Base-by-base conservation (phyloP, 768 basidiomycete species). In the Cystobasidium onofrii region DNA sequence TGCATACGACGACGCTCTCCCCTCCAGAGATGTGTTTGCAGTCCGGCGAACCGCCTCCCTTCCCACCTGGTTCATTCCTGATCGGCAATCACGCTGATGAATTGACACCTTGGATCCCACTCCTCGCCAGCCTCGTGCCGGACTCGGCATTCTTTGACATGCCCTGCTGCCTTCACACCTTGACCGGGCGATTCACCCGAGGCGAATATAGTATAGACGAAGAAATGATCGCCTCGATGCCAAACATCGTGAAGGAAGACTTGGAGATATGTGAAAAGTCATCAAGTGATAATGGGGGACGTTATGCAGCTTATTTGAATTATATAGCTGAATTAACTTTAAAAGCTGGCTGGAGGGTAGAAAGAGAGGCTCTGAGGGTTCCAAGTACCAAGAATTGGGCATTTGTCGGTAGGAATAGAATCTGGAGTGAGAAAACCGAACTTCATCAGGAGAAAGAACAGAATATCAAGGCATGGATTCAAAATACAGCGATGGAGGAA, bases 21-120 rank as follows among this genome's bases (percentile, higher is more conserved):
- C 73, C 75, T 39, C 62, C 60, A 4, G 70, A 63, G 27, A n/a
- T 69, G n/a, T 65, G 41, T 33, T 27, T 69, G 36, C 34, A 60
- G 27, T 67, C 29, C 0, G 25, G 18, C 4, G 18, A 63, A 20
- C 7, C 41, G 31, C 18, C 25, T 27, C 57, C 64, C 25, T 65
- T 73, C 29, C 78, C 78, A 9, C 82, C 83, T 0, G 86, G 84
- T 0, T 81, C 84, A 1, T 98, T 96, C 82, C 81, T 98, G 73
- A 89, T 98, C 63, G 92, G 90, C 10, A 97, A 97, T 82, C 95
- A 98, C 80, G 90, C 94, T 0, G 95, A 98, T 82, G 95, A 98
- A 77, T 84, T 98, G 20, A 94, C 94, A 27, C 95, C 95, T 0
- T 98, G 94, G 94, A 80, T 92, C 0, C 91, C 95, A 0, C 85